Conservation (phyloP, 164 flowering plant species). For the Aristolochia californica region DNA sequence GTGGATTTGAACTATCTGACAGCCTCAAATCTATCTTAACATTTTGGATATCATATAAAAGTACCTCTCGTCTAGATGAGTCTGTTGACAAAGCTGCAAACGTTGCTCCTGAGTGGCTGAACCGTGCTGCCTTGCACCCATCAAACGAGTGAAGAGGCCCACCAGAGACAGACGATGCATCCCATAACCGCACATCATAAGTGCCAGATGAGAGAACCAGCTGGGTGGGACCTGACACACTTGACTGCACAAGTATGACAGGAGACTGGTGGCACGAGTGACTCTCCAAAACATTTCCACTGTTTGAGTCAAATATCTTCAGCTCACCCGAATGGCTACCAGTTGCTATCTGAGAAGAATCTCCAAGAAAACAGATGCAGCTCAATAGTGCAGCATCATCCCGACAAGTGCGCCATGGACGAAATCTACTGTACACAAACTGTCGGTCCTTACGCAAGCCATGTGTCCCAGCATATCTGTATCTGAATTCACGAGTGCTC, state of each 20-base stretch:
- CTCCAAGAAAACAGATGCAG: conserved; percentile 68
- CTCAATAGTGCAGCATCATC: conserved; percentile 82
- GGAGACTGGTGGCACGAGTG: conserved; percentile 65
- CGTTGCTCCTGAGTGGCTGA: conserved; percentile 56
- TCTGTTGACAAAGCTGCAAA: conserved; percentile 79
- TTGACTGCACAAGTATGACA: conserved; percentile 58
- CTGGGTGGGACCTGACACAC: conserved; percentile 39
- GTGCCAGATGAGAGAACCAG: conserved; percentile 76
- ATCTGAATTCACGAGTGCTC: conserved; percentile 63
- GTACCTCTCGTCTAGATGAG: conserved; percentile 49
- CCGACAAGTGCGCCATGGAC: conserved; percentile 90
- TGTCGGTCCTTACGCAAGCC: conserved; percentile 81
- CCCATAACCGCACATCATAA: conserved; percentile 78
- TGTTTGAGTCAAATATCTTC: conserved; percentile 69
- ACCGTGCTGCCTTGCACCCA: conserved; percentile 71
- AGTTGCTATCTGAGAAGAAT: conserved; percentile 59
- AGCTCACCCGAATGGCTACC: conserved; percentile 83
- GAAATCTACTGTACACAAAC: conserved; percentile 84
- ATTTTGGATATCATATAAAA: conserved; percentile 74
- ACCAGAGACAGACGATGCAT: conserved; percentile 53
- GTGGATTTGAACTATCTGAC: conserved; percentile 34
- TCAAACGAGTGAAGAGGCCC: conserved; percentile 77
- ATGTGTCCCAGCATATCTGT: conserved; percentile 60
- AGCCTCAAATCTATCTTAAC: conserved; percentile 46
- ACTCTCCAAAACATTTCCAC: conserved; percentile 56